Conservation (phyloP, 768 basidiomycete genomes). For the Ephemerocybe angulata region DNA sequence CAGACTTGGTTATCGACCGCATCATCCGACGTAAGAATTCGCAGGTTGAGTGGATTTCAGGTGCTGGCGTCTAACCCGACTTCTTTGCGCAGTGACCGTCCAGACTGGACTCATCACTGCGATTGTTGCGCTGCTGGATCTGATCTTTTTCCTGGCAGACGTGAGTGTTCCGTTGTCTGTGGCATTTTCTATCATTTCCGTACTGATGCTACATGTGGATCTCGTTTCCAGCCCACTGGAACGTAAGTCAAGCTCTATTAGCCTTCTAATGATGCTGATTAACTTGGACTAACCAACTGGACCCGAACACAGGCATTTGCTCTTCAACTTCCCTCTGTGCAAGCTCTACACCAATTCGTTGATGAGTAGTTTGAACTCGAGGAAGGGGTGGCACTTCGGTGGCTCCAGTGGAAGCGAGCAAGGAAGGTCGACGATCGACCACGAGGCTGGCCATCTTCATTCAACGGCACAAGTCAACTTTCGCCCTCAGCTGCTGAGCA, state of each 20-base stretch:
- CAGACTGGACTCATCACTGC: constrained; percentile 21
- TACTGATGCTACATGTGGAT: too few species aligned
- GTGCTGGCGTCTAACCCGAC: too few species aligned
- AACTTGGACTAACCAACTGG: background rate
- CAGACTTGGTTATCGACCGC: constrained; percentile 21
- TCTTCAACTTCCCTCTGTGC: constrained; percentile 36
- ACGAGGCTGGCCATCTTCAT: background rate
- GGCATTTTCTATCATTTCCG: too few species aligned
- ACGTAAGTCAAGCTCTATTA: constrained; percentile 8
- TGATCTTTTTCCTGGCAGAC: constrained; percentile 19
- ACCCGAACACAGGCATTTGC: constrained; percentile 31
- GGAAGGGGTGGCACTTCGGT: constrained; percentile 27
- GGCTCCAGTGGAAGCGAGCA: background rate
- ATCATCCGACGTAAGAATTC: constrained; percentile 19
- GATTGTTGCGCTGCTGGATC: constrained; percentile 17
- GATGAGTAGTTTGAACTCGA: constrained; percentile 36
- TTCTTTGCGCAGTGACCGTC: too few species aligned
- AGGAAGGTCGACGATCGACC: constrained; percentile 2
- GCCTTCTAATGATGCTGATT: background rate
- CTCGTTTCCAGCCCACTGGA: constrained; percentile 13
- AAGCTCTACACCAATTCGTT: constrained; percentile 41
- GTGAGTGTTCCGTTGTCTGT: constrained; percentile 11
- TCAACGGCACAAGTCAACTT: background rate
- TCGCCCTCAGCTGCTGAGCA: too few species aligned
- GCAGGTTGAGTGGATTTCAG: background rate